These are phyloP conservation scores for Kluyveromyces nonfermentans DNA, from an alignment of 805 yeast genomes.

Conservation along the genomic window DNA sequence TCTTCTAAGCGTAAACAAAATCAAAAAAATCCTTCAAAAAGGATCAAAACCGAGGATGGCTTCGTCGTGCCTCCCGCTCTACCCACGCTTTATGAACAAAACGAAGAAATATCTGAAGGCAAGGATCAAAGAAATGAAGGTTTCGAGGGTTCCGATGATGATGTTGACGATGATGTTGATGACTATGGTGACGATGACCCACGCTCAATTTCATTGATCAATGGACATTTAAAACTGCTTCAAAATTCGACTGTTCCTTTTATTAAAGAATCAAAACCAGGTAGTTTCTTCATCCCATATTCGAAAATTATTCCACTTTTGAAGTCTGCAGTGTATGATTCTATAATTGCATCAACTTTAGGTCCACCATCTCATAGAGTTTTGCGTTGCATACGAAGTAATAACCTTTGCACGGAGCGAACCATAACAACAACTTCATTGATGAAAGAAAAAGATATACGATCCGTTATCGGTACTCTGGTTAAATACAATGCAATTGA, in stretches of 20 bases:
- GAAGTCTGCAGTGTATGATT: conserved; percentile 44
- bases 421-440: conserved; percentile 64
- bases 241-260: conserved; percentile 46
- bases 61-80: conserved; percentile 25
- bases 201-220: conserved; percentile 31
- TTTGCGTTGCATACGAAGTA: conserved; percentile 62
- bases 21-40: conserved; percentile 24
- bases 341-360: conserved; percentile 47
- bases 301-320: conserved; percentile 38
- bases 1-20: conserved; percentile 30
- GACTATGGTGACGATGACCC: conserved; percentile 27
- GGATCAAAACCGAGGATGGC: conserved; percentile 35
- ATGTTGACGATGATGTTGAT: conserved; percentile 27
- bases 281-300: conserved; percentile 54
- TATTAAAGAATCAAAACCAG: conserved; percentile 47
- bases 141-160: conserved; percentile 18
- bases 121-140: conserved; percentile 19
- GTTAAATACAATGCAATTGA: conserved; percentile 67
- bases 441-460: conserved; percentile 65
- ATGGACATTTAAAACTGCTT: conserved; percentile 62
- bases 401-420: conserved; percentile 76
- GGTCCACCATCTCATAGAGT: conserved; percentile 65
- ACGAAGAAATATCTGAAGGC: conserved; percentile 16
- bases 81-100: conserved; percentile 13
- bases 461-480: conserved; percentile 59